phyloP scores from a whole-genome alignment of 2,329 filamentous ascomycete species.

The Colletotrichum incanum region DNA sequence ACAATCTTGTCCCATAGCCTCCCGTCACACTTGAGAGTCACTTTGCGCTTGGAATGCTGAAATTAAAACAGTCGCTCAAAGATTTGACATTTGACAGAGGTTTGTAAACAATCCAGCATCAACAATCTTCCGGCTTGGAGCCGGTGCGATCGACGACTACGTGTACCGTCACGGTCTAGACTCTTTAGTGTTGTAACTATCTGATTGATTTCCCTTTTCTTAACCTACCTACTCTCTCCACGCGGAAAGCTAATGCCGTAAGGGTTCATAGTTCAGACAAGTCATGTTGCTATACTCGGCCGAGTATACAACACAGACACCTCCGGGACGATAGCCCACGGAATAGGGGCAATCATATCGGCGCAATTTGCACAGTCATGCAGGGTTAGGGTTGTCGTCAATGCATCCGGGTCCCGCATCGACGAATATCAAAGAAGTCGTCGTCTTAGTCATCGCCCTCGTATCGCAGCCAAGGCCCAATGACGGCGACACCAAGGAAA shows the following conservation, averaged over 20 bases:
- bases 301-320: not conserved
- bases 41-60: not conserved
- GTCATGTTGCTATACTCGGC: not conserved
- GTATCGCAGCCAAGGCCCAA: not conserved
- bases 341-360: not conserved
- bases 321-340: not conserved
- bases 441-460: slow-evolving; percentile 27
- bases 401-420: not conserved
- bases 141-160: no score
- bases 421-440: not conserved
- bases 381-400: slow-evolving; percentile 25
- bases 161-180: no score
- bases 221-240: no score
- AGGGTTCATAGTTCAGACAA: not conserved
- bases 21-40: not conserved
- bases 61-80: no score
- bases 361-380: slow-evolving; percentile 24
- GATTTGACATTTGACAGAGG: no score
- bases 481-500: slow-evolving; percentile 18
- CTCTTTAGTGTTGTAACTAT: no score
- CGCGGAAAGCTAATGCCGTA: not conserved
- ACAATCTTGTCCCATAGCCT: no score
- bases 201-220: no score
- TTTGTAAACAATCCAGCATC: no score
- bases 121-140: no score